These are phyloP conservation scores for Arthrobotrys conoides DNA, from an alignment of 2,329 filamentous ascomycete genomes.

Conservation along the genomic window DNA sequence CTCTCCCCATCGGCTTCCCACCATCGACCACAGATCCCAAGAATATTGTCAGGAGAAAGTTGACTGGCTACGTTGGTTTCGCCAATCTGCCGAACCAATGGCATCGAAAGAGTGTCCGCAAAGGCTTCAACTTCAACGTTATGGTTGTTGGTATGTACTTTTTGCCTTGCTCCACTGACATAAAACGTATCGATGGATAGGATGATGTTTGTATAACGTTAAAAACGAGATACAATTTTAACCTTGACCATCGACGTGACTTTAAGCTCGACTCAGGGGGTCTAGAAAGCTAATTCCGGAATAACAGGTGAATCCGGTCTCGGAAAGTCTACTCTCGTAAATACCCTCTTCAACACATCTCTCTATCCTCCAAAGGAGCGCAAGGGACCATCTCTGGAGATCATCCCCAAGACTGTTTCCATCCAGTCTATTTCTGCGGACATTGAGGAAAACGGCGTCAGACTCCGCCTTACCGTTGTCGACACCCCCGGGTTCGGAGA, in stretches of 20 bases:
- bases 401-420: constrained; percentile 96
- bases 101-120: constrained; percentile 99
- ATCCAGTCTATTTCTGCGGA: constrained; percentile 96
- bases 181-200: constrained; percentile 54
- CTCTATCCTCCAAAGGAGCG: constrained; percentile 98
- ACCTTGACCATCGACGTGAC: constrained; percentile 34
- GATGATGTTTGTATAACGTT: neutral
- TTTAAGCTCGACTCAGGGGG: constrained; percentile 52
- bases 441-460: constrained; percentile 98
- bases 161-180: neutral
- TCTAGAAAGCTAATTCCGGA: constrained; percentile 45
- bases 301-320: constrained; percentile 92
- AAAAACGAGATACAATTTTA: constrained; percentile 22
- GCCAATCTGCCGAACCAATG: constrained; percentile 99
- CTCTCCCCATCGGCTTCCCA: constrained; percentile 51
- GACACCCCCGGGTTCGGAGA: constrained; percentile 98
- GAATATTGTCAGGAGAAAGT: constrained; percentile 98
- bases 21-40: constrained; percentile 76
- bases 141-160: constrained; percentile 97
- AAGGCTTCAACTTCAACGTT: constrained; percentile 99
- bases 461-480: constrained; percentile 94
- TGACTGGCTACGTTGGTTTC: constrained; percentile 98
- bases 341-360: constrained; percentile 99
- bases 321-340: constrained; percentile 98
- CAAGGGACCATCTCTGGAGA: constrained; percentile 96